Evolutionary conservation across 1,284 basidiomycete genomes (phyloP).

Genomic region (Tetrapyrgos nigripes): DNA sequence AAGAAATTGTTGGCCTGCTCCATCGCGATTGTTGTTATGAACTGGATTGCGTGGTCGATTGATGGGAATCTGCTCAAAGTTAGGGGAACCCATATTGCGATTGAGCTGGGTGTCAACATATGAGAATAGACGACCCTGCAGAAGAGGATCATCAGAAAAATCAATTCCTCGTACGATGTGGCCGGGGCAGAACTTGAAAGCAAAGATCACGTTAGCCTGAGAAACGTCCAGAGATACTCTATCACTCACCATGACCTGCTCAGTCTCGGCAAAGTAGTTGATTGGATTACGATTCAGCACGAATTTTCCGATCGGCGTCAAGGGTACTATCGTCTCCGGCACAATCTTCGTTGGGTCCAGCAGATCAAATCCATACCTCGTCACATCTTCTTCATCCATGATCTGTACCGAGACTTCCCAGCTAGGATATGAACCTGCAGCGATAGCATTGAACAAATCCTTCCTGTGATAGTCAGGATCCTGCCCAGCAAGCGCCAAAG

Average conservation of each 20-base stretch:
- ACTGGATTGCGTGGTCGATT: conserved; percentile 3
- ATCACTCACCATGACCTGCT: conserved; percentile 12
- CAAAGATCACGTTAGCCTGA: background rate
- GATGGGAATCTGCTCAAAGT: conserved; percentile 12
- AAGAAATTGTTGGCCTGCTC: conserved; percentile 10
- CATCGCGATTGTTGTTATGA: conserved; percentile 14
- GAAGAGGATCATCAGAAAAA: conserved; percentile 12
- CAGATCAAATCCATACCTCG: conserved; percentile 9
- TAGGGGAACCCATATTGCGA: conserved; percentile 10
- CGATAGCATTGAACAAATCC: conserved; percentile 26
- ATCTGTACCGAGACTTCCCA: conserved; percentile 20
- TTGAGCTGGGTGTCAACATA: conserved; percentile 15
- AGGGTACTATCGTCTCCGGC: conserved; percentile 3
- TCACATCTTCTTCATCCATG: conserved; percentile 10
- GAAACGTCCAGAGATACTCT: too few relatives aligned
- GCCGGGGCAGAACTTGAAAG: background rate
- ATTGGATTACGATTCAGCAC: conserved; percentile 9
- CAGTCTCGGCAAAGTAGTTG: conserved; percentile 14
- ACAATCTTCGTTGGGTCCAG: conserved; percentile 13
- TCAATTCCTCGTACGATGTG: conserved; percentile 12
- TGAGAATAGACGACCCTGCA: conserved; percentile 12
- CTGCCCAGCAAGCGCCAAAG: conserved; percentile 15
- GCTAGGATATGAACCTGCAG: conserved; percentile 20
- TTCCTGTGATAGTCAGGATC: conserved; percentile 22
- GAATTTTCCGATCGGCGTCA: conserved; percentile 11